phyloP scores from a whole-genome alignment of 352 stramenopile species.

The Globisporangium okanoganense region DNA sequence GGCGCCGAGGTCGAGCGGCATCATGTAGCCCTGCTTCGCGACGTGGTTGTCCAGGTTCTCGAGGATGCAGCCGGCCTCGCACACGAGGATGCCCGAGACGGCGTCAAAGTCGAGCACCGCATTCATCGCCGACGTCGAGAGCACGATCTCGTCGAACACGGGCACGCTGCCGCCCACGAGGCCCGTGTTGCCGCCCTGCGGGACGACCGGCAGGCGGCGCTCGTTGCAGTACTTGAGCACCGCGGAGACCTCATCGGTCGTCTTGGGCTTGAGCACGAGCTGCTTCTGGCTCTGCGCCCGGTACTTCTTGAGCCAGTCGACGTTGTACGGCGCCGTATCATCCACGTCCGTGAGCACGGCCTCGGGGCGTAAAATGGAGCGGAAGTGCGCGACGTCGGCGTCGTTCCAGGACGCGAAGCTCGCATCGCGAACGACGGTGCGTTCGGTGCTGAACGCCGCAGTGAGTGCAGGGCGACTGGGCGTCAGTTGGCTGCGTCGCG shows the following conservation, averaged over 20 bases:
- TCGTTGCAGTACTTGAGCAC: slow-evolving; percentile 94
- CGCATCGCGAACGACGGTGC: slow-evolving; percentile 32
- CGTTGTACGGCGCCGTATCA: slow-evolving; percentile 65
- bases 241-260: slow-evolving; percentile 79
- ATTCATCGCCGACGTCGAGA: slow-evolving; percentile 92
- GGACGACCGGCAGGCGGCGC: slow-evolving; percentile 87
- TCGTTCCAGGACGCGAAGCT: slow-evolving; percentile 54
- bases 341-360: slow-evolving; percentile 64
- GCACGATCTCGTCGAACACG: slow-evolving; percentile 92
- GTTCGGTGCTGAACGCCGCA: slow-evolving; percentile 17
- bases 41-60: slow-evolving; percentile 91
- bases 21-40: slow-evolving; percentile 81
- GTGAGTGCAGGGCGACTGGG: slow-evolving; percentile 1
- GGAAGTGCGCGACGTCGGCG: slow-evolving; percentile 62
- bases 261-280: slow-evolving; percentile 87
- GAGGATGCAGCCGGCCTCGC: slow-evolving; percentile 92
- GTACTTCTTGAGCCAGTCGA: slow-evolving; percentile 88
- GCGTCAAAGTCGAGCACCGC: slow-evolving; percentile 90
- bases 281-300: slow-evolving; percentile 46
- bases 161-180: slow-evolving; percentile 93
- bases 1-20: slow-evolving; percentile 96
- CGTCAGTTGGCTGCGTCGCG: slow-evolving; percentile 8
- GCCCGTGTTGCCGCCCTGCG: slow-evolving; percentile 96
- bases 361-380: slow-evolving; percentile 49
- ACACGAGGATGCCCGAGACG: slow-evolving; percentile 77